Evolutionary conservation across 2,329 filamentous ascomycete species (phyloP), one percentile per base, ranked within the genome.

Genomic region (Alternaria infectoria): DNA sequence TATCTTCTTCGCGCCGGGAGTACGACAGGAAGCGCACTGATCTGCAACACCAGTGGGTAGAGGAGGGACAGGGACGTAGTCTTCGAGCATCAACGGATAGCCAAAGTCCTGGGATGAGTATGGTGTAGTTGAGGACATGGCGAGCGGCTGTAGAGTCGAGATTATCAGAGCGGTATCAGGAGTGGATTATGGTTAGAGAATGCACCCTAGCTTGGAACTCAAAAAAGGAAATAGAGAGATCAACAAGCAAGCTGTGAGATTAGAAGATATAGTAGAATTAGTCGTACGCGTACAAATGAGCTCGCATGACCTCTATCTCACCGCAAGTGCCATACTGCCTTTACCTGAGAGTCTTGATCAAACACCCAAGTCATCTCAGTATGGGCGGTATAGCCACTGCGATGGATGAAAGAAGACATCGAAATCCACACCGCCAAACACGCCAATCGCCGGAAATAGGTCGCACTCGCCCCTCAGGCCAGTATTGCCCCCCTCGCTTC

Each of bases 381-480:
- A 66, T 6, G 77, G 74, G 32, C 66, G 71, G 45, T 76, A 91
- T 76, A 84, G 69, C 89, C 90, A 92, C 75, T 82, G 82, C 7
- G 79, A 81, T 23, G 86, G 84, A 47, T 87, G 84, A 71, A 92
- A 89, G 8, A 88, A 82, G 10, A 90, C 86, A 78, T 93, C 90
- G 68, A 92, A 90, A 51, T 86, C 85, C 2, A 91, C 87, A n/a
- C 81, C 84, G 3, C 90, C 89, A 77, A 90, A 93, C 12, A 89
- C 86, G 1, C 92, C 92, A 49, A 96, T 83, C 1, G 90, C 88
- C 15, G 88, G 89, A 72, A 88, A 89, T 60, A 94, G 67, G 76
- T 95, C 92, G 69, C 91, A 87, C 54, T 87, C 85, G 0, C 91
- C 91, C 74, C 92, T 89, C 51, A 95, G 79, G 0, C 92, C 92